Percentiles rank a stretch among this genome's conserved stretches.
phyloP scores from a whole-genome alignment of 805 yeast species.

The Ogataea zsoltii region DNA sequence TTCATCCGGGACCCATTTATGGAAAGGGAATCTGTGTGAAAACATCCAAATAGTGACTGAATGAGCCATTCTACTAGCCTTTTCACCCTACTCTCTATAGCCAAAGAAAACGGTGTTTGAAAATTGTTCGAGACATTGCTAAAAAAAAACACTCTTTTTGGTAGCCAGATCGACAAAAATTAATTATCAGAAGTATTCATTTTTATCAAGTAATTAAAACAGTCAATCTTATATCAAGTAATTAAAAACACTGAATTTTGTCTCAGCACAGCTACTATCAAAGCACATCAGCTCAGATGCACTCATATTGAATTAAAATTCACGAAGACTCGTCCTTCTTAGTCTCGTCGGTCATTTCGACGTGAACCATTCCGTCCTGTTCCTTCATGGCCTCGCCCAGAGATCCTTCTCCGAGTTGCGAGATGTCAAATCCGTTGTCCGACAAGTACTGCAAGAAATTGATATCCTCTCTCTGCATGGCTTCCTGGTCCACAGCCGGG shows the following conservation, averaged over 20 bases:
- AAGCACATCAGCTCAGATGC: too few relatives aligned
- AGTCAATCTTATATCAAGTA: too few relatives aligned
- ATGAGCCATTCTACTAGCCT: too few relatives aligned
- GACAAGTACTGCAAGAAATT: slow-evolving; percentile 67
- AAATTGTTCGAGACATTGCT: too few relatives aligned
- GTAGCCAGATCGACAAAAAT: too few relatives aligned
- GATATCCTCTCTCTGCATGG: slow-evolving; percentile 75
- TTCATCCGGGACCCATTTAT: slow-evolving; percentile 66
- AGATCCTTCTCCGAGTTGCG: slow-evolving; percentile 49
- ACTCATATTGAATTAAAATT: not conserved
- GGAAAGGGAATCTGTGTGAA: slow-evolving; percentile 23
- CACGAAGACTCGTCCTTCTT: not conserved
- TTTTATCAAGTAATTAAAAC: not conserved
- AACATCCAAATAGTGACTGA: too few relatives aligned
- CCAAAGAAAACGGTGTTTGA: too few relatives aligned
- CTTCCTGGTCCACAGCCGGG: slow-evolving; percentile 83
- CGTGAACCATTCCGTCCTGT: slow-evolving; percentile 7
- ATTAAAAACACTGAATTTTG: too few relatives aligned
- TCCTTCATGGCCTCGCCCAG: slow-evolving; percentile 24
- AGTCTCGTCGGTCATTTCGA: slow-evolving; percentile 8
- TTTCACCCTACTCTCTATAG: too few relatives aligned
- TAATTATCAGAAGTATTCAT: not conserved
- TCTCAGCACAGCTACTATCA: too few relatives aligned
- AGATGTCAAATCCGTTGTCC: slow-evolving; percentile 68
- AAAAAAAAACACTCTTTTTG: too few relatives aligned